Evolutionary conservation across 768 basidiomycete genomes (phyloP).

Genomic region (Chalciporus sphaerocephalus): DNA sequence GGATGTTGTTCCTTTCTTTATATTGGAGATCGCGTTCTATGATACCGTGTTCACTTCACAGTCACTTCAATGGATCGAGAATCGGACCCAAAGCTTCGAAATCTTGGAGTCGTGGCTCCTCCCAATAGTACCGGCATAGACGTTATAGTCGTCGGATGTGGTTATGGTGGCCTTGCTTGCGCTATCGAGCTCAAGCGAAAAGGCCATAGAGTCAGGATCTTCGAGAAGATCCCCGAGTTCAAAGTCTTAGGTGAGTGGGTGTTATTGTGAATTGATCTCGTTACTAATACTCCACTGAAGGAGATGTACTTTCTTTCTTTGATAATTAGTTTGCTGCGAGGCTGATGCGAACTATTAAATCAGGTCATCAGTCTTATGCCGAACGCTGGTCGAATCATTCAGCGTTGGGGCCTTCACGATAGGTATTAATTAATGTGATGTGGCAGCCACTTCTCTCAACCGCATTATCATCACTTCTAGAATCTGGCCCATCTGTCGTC

Average conservation of each 20-base stretch:
- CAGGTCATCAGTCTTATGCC: constrained; percentile 17
- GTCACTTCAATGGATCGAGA: not conserved
- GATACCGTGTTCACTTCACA: not conserved
- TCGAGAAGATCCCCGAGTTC: constrained; percentile 19
- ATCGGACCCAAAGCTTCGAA: not conserved
- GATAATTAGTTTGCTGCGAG: not conserved
- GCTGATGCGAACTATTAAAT: constrained; percentile 1
- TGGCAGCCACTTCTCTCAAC: constrained; percentile 6
- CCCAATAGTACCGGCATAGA: constrained; percentile 14
- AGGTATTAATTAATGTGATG: constrained; percentile 15
- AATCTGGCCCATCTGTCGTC: constrained; percentile 19
- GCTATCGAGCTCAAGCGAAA: constrained; percentile 23
- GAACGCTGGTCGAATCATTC: constrained; percentile 23
- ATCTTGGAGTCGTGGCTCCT: not conserved
- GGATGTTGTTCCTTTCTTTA: not conserved
- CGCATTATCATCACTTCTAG: constrained; percentile 19
- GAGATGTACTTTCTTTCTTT: constrained; percentile 9
- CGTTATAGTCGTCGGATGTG: constrained; percentile 17
- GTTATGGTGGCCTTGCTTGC: constrained; percentile 26
- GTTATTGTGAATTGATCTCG: not conserved
- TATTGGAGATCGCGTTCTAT: not conserved
- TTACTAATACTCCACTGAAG: constrained; percentile 13
- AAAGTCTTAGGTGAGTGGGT: constrained; percentile 12
- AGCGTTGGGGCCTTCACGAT: constrained; percentile 22
- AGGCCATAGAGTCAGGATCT: constrained; percentile 18